Conservation (phyloP, 129 eudicot genomes). For the Gnaphalium uliginosum region DNA sequence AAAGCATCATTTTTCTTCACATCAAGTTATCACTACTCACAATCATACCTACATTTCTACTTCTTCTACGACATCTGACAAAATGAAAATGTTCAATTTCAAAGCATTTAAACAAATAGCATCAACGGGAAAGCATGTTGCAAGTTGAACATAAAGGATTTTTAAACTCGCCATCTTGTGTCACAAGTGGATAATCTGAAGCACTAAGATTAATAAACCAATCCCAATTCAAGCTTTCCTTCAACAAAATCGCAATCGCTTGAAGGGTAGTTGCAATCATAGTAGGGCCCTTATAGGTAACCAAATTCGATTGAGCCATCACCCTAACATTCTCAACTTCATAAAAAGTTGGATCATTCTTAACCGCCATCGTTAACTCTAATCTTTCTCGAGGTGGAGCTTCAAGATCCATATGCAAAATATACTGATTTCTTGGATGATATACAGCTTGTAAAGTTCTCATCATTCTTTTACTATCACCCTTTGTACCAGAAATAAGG, state of each 20-base stretch:
- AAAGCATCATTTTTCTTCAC: no score
- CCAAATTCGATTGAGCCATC: conserved; percentile 97
- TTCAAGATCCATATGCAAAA: conserved; percentile 97
- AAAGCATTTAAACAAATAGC: conserved; percentile 8
- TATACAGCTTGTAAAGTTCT: conserved; percentile 94
- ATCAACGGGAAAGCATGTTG: conserved; percentile 1
- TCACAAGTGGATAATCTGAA: conserved; percentile 97
- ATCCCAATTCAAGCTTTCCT: conserved; percentile 60
- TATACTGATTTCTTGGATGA: conserved; percentile 96
- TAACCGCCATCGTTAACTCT: conserved; percentile 86
- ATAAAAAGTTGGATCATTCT: conserved; percentile 71
- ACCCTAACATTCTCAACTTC: conserved; percentile 88
- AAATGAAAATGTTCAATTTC: not conserved
- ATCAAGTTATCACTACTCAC: not conserved
- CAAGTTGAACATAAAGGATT: not conserved
- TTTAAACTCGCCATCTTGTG: conserved; percentile 89
- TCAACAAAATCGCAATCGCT: conserved; percentile 88
- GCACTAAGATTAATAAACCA: conserved; percentile 99
- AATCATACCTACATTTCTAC: not conserved
- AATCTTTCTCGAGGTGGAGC: conserved; percentile 94
- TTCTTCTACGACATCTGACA: not conserved
- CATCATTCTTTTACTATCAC: conserved; percentile 94
- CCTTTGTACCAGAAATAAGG: conserved; percentile 98
- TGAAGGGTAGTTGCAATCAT: conserved; percentile 98
- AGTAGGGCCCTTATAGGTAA: conserved; percentile 94